Base-by-base conservation (phyloP, 345 rosid species). In the Syzygium aqueum region DNA sequence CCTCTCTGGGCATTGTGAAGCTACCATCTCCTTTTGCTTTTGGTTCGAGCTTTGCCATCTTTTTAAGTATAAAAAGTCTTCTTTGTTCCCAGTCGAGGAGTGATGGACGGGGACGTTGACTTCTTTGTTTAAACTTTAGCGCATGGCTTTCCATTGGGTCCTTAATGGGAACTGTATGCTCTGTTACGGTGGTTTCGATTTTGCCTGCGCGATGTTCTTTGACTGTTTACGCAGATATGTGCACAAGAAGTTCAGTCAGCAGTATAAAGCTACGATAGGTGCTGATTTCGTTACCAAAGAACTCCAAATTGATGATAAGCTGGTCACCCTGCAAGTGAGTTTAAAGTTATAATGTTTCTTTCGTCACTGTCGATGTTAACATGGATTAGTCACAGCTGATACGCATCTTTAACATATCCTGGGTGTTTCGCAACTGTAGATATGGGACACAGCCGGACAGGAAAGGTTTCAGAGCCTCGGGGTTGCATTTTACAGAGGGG, bases 381-480 rank as follows among this genome's bases (percentile, higher is more conserved):
- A 16, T 51, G 3, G 16, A 23, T 52, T 87, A 28, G 27, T 28
- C 61, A 15, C 40, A 5, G 46, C 82, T 73, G 82, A 73, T 73
- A 49, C 53, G 10, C 15, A 57, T 56, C 10, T 25, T 65, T 15
- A 11, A 6, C 23, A 51, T 84, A 22, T 37, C 4, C 13, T 27
- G 61, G 25, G 61, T 51, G 85, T 40, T 28, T 49, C 6, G 49
- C 37, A 11, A 73, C 37, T 73, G 53, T 92, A 97, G 99, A 95
- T 97, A 93, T 97, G 99, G 99, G 99, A 97, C 91, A 97, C 99
- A 10, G 99, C 99, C 59, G 99, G 99, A 63, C 99, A 96, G 92
- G 99, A 97, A 85, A 91, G 99, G 56, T 97, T 97, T 90, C 98
- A 96, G 95, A 95, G 97, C 91, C 98, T 97, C 52, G 99, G 99